Percentiles rank a stretch among this genome's conserved stretches.
Conservation (phyloP, 352 stramenopile genomes). For the Phytophthora melonis region DNA sequence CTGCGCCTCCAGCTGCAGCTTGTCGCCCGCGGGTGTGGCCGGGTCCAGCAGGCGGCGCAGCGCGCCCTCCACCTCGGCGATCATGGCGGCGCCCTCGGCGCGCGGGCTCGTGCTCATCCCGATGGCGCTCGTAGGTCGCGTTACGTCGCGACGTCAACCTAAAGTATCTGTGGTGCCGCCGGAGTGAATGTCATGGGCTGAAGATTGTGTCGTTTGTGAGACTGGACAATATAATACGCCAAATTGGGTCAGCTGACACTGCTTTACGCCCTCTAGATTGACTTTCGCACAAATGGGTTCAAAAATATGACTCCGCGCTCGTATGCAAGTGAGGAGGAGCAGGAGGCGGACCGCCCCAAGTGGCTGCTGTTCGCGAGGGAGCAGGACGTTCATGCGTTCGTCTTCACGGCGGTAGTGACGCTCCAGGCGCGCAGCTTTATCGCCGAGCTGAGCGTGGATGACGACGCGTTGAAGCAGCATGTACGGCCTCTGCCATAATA, state of each 20-base stretch:
- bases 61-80: conserved; percentile 71
- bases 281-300: background rate
- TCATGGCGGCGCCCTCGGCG: conserved; percentile 36
- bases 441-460: conserved; percentile 50
- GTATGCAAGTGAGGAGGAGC: conserved; percentile 40
- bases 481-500: conserved; percentile 22
- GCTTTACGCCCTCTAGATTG: background rate
- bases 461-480: conserved; percentile 42
- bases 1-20: conserved; percentile 66
- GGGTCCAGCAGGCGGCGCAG: conserved; percentile 70
- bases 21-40: conserved; percentile 51
- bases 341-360: background rate
- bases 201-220: background rate
- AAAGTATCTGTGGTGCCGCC: too few species aligned
- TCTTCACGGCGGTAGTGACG: conserved; percentile 48
- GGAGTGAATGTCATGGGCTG: too few species aligned
- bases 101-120: conserved; percentile 26
- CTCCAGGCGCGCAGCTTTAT: conserved; percentile 23
- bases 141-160: background rate
- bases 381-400: conserved; percentile 13
- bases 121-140: background rate
- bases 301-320: conserved; percentile 36
- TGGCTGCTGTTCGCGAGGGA: conserved; percentile 64
- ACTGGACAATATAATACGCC: background rate
- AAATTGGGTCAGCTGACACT: background rate